Evolutionary conservation across 495 filamentous ascomycete species (phyloP), one percentile per base, ranked within the genome.

Genomic region (Ascobolus immersus): DNA sequence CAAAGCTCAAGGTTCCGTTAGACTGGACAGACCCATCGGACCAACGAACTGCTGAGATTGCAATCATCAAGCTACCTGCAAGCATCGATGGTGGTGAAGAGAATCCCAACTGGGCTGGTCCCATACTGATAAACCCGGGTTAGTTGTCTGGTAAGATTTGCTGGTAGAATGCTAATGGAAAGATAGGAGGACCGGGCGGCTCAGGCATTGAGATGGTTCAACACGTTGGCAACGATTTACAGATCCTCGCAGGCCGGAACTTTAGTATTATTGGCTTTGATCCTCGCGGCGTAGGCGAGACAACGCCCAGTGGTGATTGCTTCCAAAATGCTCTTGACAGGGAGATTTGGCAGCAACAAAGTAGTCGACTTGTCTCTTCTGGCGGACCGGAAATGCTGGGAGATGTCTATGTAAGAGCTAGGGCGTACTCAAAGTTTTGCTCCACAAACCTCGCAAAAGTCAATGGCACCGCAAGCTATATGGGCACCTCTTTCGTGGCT

Each of bases 181-280:
- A n/a, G n/a, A n/a, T n/a, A n/a, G 55, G 61, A 13, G 61, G 61
- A 4, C 61, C 61, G 0, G 61, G 61, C 4, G 61, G 57, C 1
- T 56, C 52, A 1, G 61, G 61, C 4, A 50, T 63, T 4, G 53
- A 41, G 23, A 43, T 55, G 1, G 40, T 58, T 3, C 51, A 41
- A 17, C 40, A 49, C 21, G 48, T 49, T 15, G 61, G 56, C 0
- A 31, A 33, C 4, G 35, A 45, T 20, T 40, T 63, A 27, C 61
- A 65, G 36, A 44, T 51, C 9, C 53, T 64, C 23, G 48, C 60
- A 4, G 61, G 61, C 8, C 42, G 34, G 13, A 58, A 61, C 17
- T 47, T 59, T 38, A 55, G 60, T 36, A 52, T 67, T 20, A 44
- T 68, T 17, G 58, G 61, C n/a, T 68, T 62, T 49, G 65, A 69